A percentile compares a stretch with the other conserved stretches of the same genome.
These are phyloP conservation scores for Spatholobus suberectus DNA, from an alignment of 306 rosid species.

Conservation along the genomic window DNA sequence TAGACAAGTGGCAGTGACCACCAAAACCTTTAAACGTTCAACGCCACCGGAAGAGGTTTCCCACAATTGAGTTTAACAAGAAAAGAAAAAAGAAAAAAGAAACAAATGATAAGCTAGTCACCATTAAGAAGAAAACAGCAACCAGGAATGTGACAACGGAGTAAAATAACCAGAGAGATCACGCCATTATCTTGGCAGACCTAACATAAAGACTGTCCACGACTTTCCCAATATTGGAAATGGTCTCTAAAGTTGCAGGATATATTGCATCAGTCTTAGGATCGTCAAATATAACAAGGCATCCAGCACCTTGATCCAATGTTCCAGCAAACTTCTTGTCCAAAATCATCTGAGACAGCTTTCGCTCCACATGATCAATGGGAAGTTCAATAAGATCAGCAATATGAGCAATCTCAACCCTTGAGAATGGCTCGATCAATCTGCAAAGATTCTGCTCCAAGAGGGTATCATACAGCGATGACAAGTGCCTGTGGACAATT, in stretches of 20 bases:
- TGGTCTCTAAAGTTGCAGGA: constrained; percentile 80
- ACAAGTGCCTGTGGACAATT: constrained; percentile 90
- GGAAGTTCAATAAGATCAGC: constrained; percentile 93
- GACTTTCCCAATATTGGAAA: constrained; percentile 87
- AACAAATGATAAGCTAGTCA: constrained; percentile 37
- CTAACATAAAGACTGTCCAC: constrained; percentile 92
- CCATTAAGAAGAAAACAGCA: constrained; percentile 33
- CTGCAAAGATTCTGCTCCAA: constrained; percentile 96
- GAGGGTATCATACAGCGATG: constrained; percentile 84
- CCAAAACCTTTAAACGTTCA: constrained; percentile 11
- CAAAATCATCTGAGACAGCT: constrained; percentile 68
- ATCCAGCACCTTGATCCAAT: constrained; percentile 92
- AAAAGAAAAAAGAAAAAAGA: constrained; percentile 14
- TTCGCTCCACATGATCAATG: constrained; percentile 62
- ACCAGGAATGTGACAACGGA: constrained; percentile 10
- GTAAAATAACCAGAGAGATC: constrained; percentile 41
- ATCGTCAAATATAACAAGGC: constrained; percentile 65
- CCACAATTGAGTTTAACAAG: constrained; percentile 34
- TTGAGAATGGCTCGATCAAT: constrained; percentile 92
- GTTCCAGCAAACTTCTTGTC: constrained; percentile 81
- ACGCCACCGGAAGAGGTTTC: neutral
- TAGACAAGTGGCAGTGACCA: neutral
- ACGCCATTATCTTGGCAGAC: constrained; percentile 96
- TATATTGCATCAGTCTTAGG: constrained; percentile 63
- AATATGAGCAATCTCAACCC: constrained; percentile 89